These are phyloP conservation scores for Penicillium macrosclerotiorum DNA, from an alignment of 495 filamentous ascomycete genomes.

Conservation along the genomic window DNA sequence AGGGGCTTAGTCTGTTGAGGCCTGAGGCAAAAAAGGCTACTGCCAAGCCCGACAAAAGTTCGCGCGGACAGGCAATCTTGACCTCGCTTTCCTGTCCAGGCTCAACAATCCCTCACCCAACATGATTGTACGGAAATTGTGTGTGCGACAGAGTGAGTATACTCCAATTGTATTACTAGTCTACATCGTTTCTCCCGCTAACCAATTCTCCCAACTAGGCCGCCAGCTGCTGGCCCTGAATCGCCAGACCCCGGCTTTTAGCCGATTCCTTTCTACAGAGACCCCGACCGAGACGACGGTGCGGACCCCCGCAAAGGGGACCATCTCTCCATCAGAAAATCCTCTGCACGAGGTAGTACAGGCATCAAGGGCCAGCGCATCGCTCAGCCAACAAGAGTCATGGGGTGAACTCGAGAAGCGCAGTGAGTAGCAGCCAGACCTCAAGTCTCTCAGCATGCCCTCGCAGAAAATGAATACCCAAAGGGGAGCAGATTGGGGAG, in stretches of 20 bases:
- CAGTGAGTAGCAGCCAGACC: slow-evolving; percentile 19
- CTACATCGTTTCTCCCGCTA: not conserved
- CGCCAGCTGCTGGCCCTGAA: slow-evolving; percentile 43
- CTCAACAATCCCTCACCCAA: slow-evolving; percentile 18
- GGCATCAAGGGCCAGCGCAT: slow-evolving; percentile 4
- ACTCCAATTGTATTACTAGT: not conserved
- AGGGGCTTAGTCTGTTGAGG: slow-evolving; percentile 15
- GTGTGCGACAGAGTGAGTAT: slow-evolving; percentile 45
- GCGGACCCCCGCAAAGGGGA: slow-evolving; percentile 13
- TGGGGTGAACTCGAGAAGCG: slow-evolving; percentile 10
- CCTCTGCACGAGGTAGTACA: slow-evolving; percentile 17
- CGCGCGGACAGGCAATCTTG: slow-evolving; percentile 29
- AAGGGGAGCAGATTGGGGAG: no score
- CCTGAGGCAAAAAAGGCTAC: slow-evolving; percentile 23
- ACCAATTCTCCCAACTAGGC: slow-evolving; percentile 24
- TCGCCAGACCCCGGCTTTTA: slow-evolving; percentile 34
- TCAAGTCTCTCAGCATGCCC: not conserved
- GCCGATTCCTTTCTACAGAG: slow-evolving; percentile 39
- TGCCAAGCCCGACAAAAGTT: slow-evolving; percentile 48
- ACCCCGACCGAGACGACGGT: slow-evolving; percentile 29
- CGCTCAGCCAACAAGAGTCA: slow-evolving; percentile 2
- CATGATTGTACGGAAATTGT: slow-evolving; percentile 47
- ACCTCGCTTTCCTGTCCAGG: slow-evolving; percentile 15
- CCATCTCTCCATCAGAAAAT: slow-evolving; percentile 9
- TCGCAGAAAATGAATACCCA: no score